phyloP scores from a whole-genome alignment of 441 rosid species.

The Cnidoscolus chayamansa region DNA sequence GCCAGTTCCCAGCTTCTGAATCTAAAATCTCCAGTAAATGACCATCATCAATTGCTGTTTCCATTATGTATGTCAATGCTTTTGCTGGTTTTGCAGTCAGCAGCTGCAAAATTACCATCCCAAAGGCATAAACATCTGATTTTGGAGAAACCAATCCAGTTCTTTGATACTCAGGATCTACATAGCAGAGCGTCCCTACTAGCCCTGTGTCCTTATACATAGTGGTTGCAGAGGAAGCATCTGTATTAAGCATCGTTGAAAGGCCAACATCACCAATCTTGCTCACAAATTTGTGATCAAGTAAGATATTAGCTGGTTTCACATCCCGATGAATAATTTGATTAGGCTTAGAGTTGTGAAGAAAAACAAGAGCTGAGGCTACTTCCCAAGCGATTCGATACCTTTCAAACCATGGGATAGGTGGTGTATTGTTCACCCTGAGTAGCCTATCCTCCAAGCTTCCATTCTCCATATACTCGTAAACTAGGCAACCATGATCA shows the following conservation, averaged over 20 bases:
- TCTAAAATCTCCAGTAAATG: slow-evolving; percentile 54
- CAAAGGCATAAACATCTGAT: slow-evolving; percentile 84
- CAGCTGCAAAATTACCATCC: slow-evolving; percentile 80
- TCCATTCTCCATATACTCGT: slow-evolving; percentile 90
- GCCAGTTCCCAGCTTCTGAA: slow-evolving; percentile 77
- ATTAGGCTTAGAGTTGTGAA: slow-evolving; percentile 71
- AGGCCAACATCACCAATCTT: slow-evolving; percentile 92
- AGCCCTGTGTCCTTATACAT: slow-evolving; percentile 58
- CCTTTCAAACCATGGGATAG: slow-evolving; percentile 86
- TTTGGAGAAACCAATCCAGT: slow-evolving; percentile 68
- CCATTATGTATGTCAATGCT: slow-evolving; percentile 61
- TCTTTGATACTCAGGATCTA: slow-evolving; percentile 88
- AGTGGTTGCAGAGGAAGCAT: slow-evolving; percentile 35
- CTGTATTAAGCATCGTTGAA: slow-evolving; percentile 53
- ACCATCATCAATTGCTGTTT: slow-evolving; percentile 55
- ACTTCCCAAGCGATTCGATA: slow-evolving; percentile 86
- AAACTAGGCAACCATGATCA: slow-evolving; percentile 66
- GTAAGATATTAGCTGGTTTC: slow-evolving; percentile 91
- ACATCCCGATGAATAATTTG: slow-evolving; percentile 87
- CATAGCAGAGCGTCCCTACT: slow-evolving; percentile 79
- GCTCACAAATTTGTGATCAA: slow-evolving; percentile 76
- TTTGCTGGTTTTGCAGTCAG: slow-evolving; percentile 78
- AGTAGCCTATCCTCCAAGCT: slow-evolving; percentile 71
- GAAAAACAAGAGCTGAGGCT: slow-evolving; percentile 76
- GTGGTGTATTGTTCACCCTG: slow-evolving; percentile 41